phyloP scores from a whole-genome alignment of 306 rosid species.

The Canavalia ensiformis region DNA sequence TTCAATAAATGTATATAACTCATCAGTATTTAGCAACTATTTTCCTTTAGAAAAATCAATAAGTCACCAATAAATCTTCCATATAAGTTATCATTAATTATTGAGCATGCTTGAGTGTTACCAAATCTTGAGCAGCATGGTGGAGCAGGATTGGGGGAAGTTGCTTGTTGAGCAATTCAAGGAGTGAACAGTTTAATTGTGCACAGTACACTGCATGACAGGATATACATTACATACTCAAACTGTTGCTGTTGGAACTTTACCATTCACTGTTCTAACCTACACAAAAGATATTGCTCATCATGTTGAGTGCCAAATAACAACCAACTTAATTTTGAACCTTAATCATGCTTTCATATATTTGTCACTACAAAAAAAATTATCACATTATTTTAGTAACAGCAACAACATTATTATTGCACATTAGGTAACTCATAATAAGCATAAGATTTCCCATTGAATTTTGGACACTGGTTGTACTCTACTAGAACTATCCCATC shows the following conservation, averaged over 20 bases:
- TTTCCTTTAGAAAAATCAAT: neutral
- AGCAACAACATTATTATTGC: neutral
- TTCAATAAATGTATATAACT: too few relatives aligned
- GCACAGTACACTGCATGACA: neutral
- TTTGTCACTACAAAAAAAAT: too few relatives aligned
- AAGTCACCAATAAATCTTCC: neutral
- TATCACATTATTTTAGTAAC: neutral
- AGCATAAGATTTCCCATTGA: neutral
- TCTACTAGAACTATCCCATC: neutral
- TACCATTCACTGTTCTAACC: neutral
- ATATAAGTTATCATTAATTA: neutral
- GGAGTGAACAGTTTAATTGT: neutral
- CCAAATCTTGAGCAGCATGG: constrained; percentile 79
- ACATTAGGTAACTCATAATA: neutral
- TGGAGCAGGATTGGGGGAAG: constrained; percentile 66
- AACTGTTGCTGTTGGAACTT: constrained; percentile 15
- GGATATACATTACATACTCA: neutral
- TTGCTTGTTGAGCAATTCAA: constrained; percentile 51
- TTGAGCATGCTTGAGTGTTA: constrained; percentile 33
- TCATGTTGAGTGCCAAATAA: neutral
- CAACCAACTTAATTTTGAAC: neutral
- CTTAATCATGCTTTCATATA: neutral
- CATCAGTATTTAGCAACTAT: too few relatives aligned
- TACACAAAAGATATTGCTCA: neutral
- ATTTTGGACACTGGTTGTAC: neutral